Evolutionary conservation across 73 alveolate species (phyloP).

Genomic region (Uronychia binucleata): DNA sequence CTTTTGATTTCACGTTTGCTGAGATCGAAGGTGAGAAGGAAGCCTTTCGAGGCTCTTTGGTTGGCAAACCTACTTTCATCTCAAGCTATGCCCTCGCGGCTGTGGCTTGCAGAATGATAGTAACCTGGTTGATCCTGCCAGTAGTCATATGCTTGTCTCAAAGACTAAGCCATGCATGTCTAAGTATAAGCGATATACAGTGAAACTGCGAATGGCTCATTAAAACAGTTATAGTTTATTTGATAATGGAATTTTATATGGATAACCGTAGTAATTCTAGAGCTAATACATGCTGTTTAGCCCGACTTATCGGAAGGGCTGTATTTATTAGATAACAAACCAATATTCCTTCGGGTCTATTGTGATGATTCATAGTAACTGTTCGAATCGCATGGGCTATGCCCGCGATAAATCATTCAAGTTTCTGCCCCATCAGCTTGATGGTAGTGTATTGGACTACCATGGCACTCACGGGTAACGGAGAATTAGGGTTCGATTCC

Average conservation of each 20-base stretch:
- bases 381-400: conserved; percentile 63
- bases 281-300: conserved; percentile 72
- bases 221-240: conserved; percentile 93
- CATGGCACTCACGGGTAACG: conserved; percentile 99
- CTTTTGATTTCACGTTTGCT: conserved; percentile 34
- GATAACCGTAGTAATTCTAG: conserved; percentile 82
- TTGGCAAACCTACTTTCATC: conserved; percentile 46
- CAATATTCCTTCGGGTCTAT: conserved; percentile 64
- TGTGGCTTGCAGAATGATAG: conserved; percentile 44
- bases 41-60: background rate
- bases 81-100: conserved; percentile 50
- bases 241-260: conserved; percentile 65
- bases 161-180: conserved; percentile 99
- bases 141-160: conserved; percentile 99
- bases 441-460: conserved; percentile 98
- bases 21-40: conserved; percentile 14
- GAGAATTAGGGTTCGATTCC: conserved; percentile 99
- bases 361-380: conserved; percentile 75
- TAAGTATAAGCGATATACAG: conserved; percentile 95
- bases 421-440: conserved; percentile 88
- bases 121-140: conserved; percentile 99
- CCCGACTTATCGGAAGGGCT: conserved; percentile 71
- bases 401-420: conserved; percentile 64
- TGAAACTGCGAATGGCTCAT: conserved; percentile 99
- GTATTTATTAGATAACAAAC: conserved; percentile 65